Evolutionary conservation across 108 stramenopile genomes (phyloP), one percentile per base, ranked within the genome.

Genomic region (Asterionellopsis glacialis): DNA sequence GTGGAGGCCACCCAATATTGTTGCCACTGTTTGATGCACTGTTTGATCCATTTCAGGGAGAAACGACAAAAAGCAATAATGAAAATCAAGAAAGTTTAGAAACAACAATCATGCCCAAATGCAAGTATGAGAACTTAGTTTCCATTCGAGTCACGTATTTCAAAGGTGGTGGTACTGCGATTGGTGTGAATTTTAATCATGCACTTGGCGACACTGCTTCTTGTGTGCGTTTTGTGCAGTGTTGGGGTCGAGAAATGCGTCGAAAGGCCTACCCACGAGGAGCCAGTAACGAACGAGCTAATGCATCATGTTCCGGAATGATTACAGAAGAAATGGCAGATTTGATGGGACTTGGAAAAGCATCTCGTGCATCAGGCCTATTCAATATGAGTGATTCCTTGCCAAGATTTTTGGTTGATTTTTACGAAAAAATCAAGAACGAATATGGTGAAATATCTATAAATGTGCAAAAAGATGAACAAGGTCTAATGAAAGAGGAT

Each of bases 231-330:
- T 62, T 62, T 52, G 45, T 62, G 49, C 45, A 52, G 22, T 62
- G 61, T 23, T 62, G 61, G 61, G 61, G 61, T n/a, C n/a, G 48
- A 19, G 48, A 62, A 38, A 62, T 62, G 71, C 38, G 65, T 38
- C 45, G 59, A 0, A 25, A 61, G 10, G 14, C 14, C 26, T 44
- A 72, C 48, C 65, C 65, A 26, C 16, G 39, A 22, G 61, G 60
- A 4, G 59, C 65, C 13, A 67, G 65, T 28, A 72, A 72, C 23
- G 41, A 44, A 13, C 65, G 71, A 4, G 51, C 65, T 0, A 33
- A 28, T 7, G 71, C 65, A 22, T 67, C 71, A 9, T 40, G 59
- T 26, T 43, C 65, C n/a, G 71, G 71, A 9, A 72, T 72, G 71
- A 53, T 62, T 12, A 62, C 39, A 1, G 55, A 39, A 14, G 65